These are phyloP conservation scores for Ophiostoma triangulosporum DNA, from an alignment of 2,329 filamentous ascomycete genomes.

Conservation along the genomic window DNA sequence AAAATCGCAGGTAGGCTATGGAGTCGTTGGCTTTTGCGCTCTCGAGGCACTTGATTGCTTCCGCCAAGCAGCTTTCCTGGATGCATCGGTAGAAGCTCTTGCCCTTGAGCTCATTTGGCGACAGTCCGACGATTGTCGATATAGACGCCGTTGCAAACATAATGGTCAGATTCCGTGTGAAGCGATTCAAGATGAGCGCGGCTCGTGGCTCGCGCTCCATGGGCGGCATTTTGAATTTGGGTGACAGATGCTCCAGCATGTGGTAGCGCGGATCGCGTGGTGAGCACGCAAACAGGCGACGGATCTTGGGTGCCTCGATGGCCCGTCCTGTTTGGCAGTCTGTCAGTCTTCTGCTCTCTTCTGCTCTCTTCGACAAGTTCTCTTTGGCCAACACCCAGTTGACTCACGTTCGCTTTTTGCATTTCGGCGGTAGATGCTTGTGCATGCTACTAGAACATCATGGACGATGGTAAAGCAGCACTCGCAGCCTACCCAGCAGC, in stretches of 20 bases:
- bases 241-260: slow-evolving; percentile 75
- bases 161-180: slow-evolving; percentile 67
- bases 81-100: slow-evolving; percentile 85
- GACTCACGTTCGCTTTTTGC: slow-evolving; percentile 61
- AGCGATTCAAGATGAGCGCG: slow-evolving; percentile 74
- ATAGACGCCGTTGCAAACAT: slow-evolving; percentile 79
- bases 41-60: slow-evolving; percentile 67
- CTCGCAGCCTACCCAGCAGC: slow-evolving; percentile 66
- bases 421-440: slow-evolving; percentile 59
- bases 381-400: too few relatives aligned
- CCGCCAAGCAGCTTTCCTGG: slow-evolving; percentile 58
- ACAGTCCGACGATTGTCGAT: slow-evolving; percentile 59
- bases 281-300: slow-evolving; percentile 68
- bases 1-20: slow-evolving; percentile 78
- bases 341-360: not conserved
- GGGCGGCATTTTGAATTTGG: slow-evolving; percentile 56
- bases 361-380: not conserved
- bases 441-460: slow-evolving; percentile 75
- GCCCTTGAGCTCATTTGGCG: slow-evolving; percentile 53
- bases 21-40: slow-evolving; percentile 83
- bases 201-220: slow-evolving; percentile 65
- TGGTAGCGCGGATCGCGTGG: slow-evolving; percentile 75
- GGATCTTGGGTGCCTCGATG: slow-evolving; percentile 62
- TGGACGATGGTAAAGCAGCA: slow-evolving; percentile 84
- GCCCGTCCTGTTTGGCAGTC: slow-evolving; percentile 56